phyloP scores from a whole-genome alignment of 1,284 basidiomycete genomes.

The Papiliotrema terrestris region DNA sequence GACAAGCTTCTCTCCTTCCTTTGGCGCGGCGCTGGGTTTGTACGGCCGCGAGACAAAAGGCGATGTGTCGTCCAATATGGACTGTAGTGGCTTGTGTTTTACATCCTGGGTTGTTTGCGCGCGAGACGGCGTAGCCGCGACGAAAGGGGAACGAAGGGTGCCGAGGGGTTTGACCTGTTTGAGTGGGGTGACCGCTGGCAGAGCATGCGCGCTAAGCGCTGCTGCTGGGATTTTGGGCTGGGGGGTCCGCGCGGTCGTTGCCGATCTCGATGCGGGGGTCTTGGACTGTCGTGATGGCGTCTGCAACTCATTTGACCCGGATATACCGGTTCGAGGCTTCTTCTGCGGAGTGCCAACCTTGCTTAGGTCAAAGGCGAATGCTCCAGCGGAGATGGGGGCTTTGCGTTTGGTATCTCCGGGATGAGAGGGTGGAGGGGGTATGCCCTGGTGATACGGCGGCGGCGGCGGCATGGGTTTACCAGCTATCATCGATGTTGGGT shows the following conservation, averaged over 20 bases:
- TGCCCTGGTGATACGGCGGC: background rate
- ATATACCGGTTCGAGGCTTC: background rate
- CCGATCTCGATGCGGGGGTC: background rate
- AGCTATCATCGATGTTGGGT: background rate
- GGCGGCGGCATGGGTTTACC: background rate
- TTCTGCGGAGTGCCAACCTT: background rate
- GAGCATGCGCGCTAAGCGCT: background rate
- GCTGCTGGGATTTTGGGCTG: background rate
- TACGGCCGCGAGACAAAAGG: background rate
- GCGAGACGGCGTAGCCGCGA: background rate
- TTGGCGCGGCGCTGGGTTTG: no score
- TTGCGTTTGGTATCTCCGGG: background rate
- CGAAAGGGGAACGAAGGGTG: constrained; percentile 5
- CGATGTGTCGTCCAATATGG: background rate
- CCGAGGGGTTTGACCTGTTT: background rate
- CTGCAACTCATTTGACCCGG: background rate
- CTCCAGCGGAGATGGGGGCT: constrained; percentile 8
- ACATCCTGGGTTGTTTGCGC: background rate
- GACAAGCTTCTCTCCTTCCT: constrained; percentile 2
- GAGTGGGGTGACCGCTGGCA: background rate
- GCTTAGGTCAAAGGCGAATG: constrained; percentile 8
- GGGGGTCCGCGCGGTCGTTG: background rate
- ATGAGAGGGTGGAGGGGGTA: background rate
- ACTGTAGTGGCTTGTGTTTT: background rate
- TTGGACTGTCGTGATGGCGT: background rate